These are phyloP conservation scores for Ammopiptanthus mongolicus DNA, from an alignment of 306 rosid species.

Conservation along the genomic window DNA sequence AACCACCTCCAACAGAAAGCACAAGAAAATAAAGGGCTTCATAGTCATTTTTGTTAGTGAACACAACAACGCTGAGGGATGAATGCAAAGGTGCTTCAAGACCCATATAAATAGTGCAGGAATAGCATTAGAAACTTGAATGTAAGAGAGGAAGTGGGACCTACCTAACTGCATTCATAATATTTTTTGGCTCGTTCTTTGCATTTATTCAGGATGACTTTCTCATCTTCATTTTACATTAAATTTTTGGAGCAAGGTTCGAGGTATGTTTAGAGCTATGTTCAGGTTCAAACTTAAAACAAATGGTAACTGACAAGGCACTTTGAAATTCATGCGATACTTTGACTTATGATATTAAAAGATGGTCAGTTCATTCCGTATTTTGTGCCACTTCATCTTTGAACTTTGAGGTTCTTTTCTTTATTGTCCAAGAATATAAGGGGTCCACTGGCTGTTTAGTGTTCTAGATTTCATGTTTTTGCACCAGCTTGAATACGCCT, in stretches of 20 bases:
- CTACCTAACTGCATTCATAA: neutral
- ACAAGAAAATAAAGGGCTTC: conserved; percentile 6
- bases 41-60: conserved; percentile 1
- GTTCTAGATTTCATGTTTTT: neutral
- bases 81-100: neutral
- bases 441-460: neutral
- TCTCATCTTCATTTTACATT: neutral
- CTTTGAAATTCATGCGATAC: neutral
- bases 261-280: neutral
- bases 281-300: neutral
- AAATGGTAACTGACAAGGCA: neutral
- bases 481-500: neutral
- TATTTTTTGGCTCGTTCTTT: neutral
- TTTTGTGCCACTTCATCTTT: neutral
- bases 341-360: neutral
- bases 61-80: neutral
- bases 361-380: neutral
- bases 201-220: neutral
- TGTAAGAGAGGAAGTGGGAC: neutral
- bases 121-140: neutral
- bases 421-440: neutral
- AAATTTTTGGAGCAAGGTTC: neutral
- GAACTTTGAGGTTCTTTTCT: neutral
- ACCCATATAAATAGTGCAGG: neutral
- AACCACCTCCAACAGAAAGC: neutral